Evolutionary conservation across 1,284 basidiomycete species (phyloP), one percentile per base, ranked within the genome.

Genomic region (Naganishia liquefaciens): DNA sequence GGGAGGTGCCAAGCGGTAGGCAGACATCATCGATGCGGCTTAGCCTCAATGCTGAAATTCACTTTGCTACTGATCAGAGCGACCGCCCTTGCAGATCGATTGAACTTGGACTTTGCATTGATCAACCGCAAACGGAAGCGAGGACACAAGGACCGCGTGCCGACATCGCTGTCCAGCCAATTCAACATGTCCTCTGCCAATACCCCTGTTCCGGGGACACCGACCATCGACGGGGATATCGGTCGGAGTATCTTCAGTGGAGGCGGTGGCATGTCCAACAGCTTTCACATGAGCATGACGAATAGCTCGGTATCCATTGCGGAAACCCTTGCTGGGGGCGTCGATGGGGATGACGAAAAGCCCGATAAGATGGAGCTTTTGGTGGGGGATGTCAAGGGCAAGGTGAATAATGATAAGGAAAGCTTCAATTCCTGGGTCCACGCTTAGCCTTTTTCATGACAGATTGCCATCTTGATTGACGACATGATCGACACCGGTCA

Each of bases 401-500:
- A 94, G 82, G 90, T 88, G 73, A 49, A 78, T 69, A 21, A 9
- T 15, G 1, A 11, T 21, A 9, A 3, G 9, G 1, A 21, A 23
- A 50, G 13, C 15, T 11, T 11, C 13, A 5, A 37, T 19, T 10
- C 13, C 15, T 17, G 40, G 25, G 51, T 50, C 40, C 23, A 25
- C 9, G 10, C 28, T 21, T 44, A 60, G 11, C 42, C n/a, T 62
- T 27, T 1, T 47, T 9, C 21, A 23, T 23, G 5, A 1, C 64
- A 91, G 89, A 84, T 90, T 58, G 93, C 91, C 33, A 95, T 99
- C 73, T 83, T 99, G 54, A 89, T 99, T 33, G 95, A 99, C 77
- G 95, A 99, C 76, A 98, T 99, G 93, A 89, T 97, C 75, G 96
- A 99, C 78, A 93, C 92, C 5, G 95, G 94, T 2, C 84, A 84